Base-by-base conservation (phyloP, 495 filamentous ascomycete species). In the Penicillium waksmanii region DNA sequence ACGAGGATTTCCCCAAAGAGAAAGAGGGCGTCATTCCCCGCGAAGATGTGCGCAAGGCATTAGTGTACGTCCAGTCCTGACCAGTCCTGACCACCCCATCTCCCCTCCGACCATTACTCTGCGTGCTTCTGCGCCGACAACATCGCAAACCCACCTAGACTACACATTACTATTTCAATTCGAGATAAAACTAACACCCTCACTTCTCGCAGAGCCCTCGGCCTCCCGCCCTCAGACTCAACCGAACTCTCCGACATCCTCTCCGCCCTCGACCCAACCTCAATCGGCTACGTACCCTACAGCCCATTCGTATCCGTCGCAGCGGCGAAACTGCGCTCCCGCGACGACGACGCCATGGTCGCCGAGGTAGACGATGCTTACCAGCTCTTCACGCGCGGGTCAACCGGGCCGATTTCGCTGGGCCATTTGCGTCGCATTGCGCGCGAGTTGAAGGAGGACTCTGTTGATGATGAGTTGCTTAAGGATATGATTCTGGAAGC, bases 401-500 rank as follows among this genome's bases (percentile, higher is more conserved):
- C 64, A 25, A 71, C 75, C 49, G 76, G 76, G 46, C 63, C 81
- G 8, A 96, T 98, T 62, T 94, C 88, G 11, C 61, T 98, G 49
- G 77, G 76, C 19, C 85, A 94, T 69, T 75, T 98, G 70, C 85
- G 82, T 71, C 80, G 89, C 66, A 86, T 98, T 54, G 93, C 94
- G 53, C 85, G 82, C 65, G 85, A 91, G 59, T 72, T 98, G 66
- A 88, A 90, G 71, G 92, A 96, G 62, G 80, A 84, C 46, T 65
- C 58, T n/a, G 86, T 96, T 33, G 82, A 81, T 17, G 95, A 97
- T 64, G 84, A 90, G 19, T 65, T 96, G 69, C 74, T 98, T 63
- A 83, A 80, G 73, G 91, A 96, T 80, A 98, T 98, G 95, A 87
- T 98, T 46, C 69, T 89, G 40, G 95, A 97, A 79, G 95, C 92